Percentiles rank a stretch among this genome's conserved stretches.
Evolutionary conservation across 2,329 filamentous ascomycete genomes (phyloP).

Genomic region (Trichoderma pleuroti): DNA sequence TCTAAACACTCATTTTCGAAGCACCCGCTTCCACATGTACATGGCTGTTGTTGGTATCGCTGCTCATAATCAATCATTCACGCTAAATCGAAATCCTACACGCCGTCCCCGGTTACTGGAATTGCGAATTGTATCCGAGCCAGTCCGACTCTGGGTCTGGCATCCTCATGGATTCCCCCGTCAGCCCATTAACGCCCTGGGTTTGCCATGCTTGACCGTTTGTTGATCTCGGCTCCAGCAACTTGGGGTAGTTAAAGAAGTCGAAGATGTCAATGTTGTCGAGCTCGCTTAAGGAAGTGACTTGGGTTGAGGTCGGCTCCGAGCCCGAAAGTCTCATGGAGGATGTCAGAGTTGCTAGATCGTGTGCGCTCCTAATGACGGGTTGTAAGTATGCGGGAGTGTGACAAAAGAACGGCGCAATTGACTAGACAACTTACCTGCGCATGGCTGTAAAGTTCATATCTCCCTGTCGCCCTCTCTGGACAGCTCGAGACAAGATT

Average conservation of each 20-base stretch:
- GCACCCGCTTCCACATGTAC: not conserved
- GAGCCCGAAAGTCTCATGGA: slow-evolving; percentile 36
- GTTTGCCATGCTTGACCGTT: slow-evolving; percentile 27
- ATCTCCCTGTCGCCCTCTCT: slow-evolving; percentile 35
- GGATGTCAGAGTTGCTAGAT: slow-evolving; percentile 37
- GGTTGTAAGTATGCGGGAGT: not conserved
- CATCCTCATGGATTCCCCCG: slow-evolving; percentile 25
- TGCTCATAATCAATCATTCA: not conserved
- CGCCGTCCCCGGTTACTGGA: not conserved
- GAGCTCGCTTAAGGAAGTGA: slow-evolving; percentile 38
- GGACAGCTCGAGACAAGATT: slow-evolving; percentile 39
- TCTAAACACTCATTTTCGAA: not conserved
- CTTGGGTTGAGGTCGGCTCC: slow-evolving; percentile 38
- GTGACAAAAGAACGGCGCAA: not conserved
- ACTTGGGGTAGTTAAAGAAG: slow-evolving; percentile 43
- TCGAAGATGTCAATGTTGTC: slow-evolving; percentile 45
- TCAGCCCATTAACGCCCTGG: slow-evolving; percentile 25
- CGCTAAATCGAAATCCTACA: not conserved
- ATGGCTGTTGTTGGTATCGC: slow-evolving; percentile 9
- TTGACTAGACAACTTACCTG: slow-evolving; percentile 27
- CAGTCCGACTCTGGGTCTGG: slow-evolving; percentile 34
- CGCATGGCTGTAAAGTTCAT: slow-evolving; percentile 40
- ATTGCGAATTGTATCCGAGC: slow-evolving; percentile 25
- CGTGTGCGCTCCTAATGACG: slow-evolving; percentile 35
- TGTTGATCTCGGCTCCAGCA: slow-evolving; percentile 24